Evolutionary conservation across 2,329 filamentous ascomycete genomes (phyloP), one percentile per base, ranked within the genome.

Genomic region (Colletotrichum costaricense): DNA sequence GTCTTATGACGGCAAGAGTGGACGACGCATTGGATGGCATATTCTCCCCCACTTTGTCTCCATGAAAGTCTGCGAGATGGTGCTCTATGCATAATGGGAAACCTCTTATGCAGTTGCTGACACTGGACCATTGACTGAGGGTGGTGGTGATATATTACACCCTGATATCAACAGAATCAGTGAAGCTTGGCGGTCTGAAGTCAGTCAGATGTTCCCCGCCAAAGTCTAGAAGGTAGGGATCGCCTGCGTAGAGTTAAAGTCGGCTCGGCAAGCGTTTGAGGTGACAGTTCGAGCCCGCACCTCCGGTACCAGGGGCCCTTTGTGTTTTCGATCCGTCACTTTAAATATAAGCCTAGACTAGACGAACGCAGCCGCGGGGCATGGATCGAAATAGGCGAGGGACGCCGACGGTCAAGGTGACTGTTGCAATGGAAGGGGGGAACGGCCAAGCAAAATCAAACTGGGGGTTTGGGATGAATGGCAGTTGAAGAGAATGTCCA

Each of bases 301-400:
- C 19, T 49, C 42, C 42, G 54, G 65, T 54, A 62, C n/a, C 12
- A 24, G 19, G 28, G 42, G 42, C 42, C 19, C 54, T 33, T 24
- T 9, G n/a, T 19, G 42, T 49, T 49, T 9, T 35, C 33, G 60
- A 63, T 19, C 60, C 60, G 28, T 54, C 42, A 63, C 42, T 54
- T 30, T 63, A 54, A 26, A 24, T 49, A 9, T n/a, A 49, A 54
- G 56, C 30, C 62, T 14, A 42, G 55, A 30, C 28, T 35, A n/a
- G 49, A 63, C 57, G 57, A 68, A 63, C 58, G 46, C 46, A 57
- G 9, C 22, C 16, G 57, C 60, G 57, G 14, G 46, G 28, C n/a
- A 11, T n/a, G 8, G 56, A n/a, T 49, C 42, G 42, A n/a, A 49
- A 3, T 49, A n/a, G 19, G 19, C 42, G 42, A 49, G 42, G 19